A percentile compares a stretch with the other conserved stretches of the same genome.
Conservation (phyloP, 2,329 filamentous ascomycete species). For the Fusarium sp. region DNA sequence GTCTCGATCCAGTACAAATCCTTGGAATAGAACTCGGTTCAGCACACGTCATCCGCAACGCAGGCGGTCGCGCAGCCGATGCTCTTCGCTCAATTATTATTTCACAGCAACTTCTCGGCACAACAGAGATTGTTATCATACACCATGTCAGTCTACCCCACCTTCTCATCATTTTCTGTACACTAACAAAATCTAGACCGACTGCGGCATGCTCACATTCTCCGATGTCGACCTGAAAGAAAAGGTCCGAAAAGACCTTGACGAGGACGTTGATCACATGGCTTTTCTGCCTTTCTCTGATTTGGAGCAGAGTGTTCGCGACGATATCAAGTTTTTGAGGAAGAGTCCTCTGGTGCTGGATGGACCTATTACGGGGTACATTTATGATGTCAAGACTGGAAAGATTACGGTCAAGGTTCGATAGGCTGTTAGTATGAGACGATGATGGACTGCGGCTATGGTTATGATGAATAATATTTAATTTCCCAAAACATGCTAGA, state of each 20-base stretch:
- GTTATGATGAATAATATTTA: background rate
- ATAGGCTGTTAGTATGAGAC: background rate
- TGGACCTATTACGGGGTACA: constrained; percentile 76
- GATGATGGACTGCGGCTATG: background rate
- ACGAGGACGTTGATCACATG: constrained; percentile 60
- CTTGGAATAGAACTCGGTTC: constrained; percentile 63
- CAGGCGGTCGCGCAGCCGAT: constrained; percentile 74
- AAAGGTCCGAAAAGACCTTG: constrained; percentile 70
- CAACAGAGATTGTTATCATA: constrained; percentile 77
- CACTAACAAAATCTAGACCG: constrained; percentile 45
- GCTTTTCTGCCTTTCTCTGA: constrained; percentile 77
- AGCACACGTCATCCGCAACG: constrained; percentile 84
- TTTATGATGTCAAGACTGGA: constrained; percentile 83
- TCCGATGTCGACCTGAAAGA: constrained; percentile 66
- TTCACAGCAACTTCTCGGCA: constrained; percentile 82
- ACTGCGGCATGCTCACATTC: constrained; percentile 73
- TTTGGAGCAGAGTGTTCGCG: constrained; percentile 71
- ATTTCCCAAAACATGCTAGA: background rate
- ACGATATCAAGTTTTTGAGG: constrained; percentile 74
- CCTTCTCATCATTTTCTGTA: accelerated
- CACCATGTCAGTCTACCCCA: constrained; percentile 65
- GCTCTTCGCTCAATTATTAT: constrained; percentile 81
- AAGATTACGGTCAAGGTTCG: constrained; percentile 54
- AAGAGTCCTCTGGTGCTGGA: constrained; percentile 69
- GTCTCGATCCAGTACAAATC: constrained; percentile 65